phyloP scores from a whole-genome alignment of 352 stramenopile species.

The Phytophthora syringae region DNA sequence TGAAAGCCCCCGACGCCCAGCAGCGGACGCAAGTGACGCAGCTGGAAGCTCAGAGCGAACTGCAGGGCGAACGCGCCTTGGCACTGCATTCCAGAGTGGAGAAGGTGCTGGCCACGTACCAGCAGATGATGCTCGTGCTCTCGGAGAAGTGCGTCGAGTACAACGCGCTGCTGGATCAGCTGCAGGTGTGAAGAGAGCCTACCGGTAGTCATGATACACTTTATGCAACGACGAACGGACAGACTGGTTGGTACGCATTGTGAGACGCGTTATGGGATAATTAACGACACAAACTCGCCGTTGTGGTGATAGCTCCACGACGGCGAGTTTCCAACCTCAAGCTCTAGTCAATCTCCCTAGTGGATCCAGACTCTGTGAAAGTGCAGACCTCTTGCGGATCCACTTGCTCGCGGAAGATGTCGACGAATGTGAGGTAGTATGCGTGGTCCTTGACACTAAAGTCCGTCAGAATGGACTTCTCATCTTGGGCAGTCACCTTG shows the following conservation, averaged over 20 bases:
- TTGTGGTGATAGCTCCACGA: not conserved
- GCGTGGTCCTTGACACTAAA: slow-evolving; percentile 7
- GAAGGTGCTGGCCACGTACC: slow-evolving; percentile 58
- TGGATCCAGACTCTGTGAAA: slow-evolving; percentile 13
- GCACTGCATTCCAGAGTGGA: slow-evolving; percentile 58
- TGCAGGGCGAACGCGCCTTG: slow-evolving; percentile 52
- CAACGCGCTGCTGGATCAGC: slow-evolving; percentile 58
- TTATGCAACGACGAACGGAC: not conserved
- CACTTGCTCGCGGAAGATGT: slow-evolving; percentile 20
- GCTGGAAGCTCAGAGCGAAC: slow-evolving; percentile 40
- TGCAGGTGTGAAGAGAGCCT: slow-evolving; percentile 38
- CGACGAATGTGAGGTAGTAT: slow-evolving; percentile 14
- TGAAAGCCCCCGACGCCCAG: slow-evolving; percentile 33
- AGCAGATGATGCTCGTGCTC: slow-evolving; percentile 74
- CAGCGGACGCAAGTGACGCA: slow-evolving; percentile 31
- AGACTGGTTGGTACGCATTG: not conserved
- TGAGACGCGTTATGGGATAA: too few species aligned
- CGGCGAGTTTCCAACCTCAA: not conserved
- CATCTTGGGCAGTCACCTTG: slow-evolving; percentile 31
- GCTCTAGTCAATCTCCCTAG: slow-evolving; percentile 9
- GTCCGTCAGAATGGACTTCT: slow-evolving; percentile 36
- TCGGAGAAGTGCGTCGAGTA: slow-evolving; percentile 80
- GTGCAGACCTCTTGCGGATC: slow-evolving; percentile 29
- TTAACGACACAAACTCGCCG: not conserved
- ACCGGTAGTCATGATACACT: too few species aligned